Conservation (phyloP, 306 rosid genomes). For the Sicyos baderoa region DNA sequence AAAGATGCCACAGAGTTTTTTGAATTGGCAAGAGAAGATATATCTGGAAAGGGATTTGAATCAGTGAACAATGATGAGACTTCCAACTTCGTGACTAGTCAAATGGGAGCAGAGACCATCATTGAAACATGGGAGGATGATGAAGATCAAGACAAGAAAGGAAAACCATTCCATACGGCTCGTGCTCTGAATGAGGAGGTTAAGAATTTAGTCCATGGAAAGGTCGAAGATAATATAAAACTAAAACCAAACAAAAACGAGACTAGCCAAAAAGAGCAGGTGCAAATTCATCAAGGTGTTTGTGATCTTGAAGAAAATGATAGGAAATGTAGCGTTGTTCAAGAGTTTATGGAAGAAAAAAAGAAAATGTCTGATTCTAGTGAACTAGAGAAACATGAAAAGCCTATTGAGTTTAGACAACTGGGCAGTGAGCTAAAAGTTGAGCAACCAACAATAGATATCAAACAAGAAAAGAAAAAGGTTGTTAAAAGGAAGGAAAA, state of each 20-base stretch:
- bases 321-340: constrained; percentile 26
- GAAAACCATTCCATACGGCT: constrained; percentile 24
- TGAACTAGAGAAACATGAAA: constrained; percentile 29
- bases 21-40: constrained; percentile 68
- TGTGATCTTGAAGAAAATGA: constrained; percentile 31
- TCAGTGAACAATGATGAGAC: constrained; percentile 30
- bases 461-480: constrained; percentile 20
- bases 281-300: constrained; percentile 30
- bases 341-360: constrained; percentile 29
- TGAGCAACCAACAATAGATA: constrained; percentile 34
- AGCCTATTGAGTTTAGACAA: constrained; percentile 26
- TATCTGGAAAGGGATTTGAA: constrained; percentile 37
- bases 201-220: constrained; percentile 25
- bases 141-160: constrained; percentile 22
- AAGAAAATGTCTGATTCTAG: constrained; percentile 25
- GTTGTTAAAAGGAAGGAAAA: constrained; percentile 27
- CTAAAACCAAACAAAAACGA: constrained; percentile 36
- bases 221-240: constrained; percentile 32
- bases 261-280: constrained; percentile 30
- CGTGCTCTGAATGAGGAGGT: constrained; percentile 20
- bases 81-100: constrained; percentile 25
- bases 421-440: constrained; percentile 30
- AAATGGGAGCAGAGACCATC: constrained; percentile 35
- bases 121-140: constrained; percentile 29
- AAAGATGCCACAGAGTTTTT: constrained; percentile 71